phyloP scores from a whole-genome alignment of 306 rosid genomes.

The Gynostemma pentaphyllum region DNA sequence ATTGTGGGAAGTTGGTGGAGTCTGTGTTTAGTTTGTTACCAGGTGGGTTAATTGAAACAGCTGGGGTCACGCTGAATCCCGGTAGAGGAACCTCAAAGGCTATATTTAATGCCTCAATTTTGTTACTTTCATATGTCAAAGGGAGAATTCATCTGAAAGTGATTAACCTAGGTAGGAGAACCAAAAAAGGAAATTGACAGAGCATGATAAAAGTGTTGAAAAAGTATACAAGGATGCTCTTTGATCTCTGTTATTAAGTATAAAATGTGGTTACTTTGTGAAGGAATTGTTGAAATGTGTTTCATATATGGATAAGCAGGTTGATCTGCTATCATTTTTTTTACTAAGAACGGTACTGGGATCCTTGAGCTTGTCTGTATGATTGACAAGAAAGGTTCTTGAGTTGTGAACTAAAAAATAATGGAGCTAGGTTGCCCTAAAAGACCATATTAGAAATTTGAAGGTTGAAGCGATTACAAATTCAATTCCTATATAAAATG shows the following conservation, averaged over 20 bases:
- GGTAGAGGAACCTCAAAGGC: conserved; percentile 18
- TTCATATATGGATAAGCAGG: conserved; percentile 42
- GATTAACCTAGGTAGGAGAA: conserved; percentile 48
- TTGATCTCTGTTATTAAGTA: conserved; percentile 42
- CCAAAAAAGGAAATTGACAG: conserved; percentile 38
- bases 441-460: conserved; percentile 42
- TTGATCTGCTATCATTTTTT: conserved; percentile 37
- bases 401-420: conserved; percentile 54
- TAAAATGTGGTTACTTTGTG: conserved; percentile 57
- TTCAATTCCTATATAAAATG: conserved; percentile 56
- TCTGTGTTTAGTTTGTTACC: conserved; percentile 54
- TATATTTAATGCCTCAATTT: conserved; percentile 32
- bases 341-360: conserved; percentile 42
- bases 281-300: conserved; percentile 50
- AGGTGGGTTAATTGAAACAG: conserved; percentile 59
- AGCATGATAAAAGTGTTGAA: conserved; percentile 65
- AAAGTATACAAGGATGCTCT: conserved; percentile 60
- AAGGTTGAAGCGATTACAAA: too few species aligned
- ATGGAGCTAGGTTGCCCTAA: conserved; percentile 29
- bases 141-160: conserved; percentile 47
- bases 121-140: conserved; percentile 71
- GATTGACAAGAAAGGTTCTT: conserved; percentile 55
- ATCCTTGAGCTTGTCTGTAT: conserved; percentile 43
- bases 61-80: conserved; percentile 41
- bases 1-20: conserved; percentile 64